These are phyloP conservation scores for Adansonia madagascariensis DNA, from an alignment of 441 rosid species.

Conservation along the genomic window DNA sequence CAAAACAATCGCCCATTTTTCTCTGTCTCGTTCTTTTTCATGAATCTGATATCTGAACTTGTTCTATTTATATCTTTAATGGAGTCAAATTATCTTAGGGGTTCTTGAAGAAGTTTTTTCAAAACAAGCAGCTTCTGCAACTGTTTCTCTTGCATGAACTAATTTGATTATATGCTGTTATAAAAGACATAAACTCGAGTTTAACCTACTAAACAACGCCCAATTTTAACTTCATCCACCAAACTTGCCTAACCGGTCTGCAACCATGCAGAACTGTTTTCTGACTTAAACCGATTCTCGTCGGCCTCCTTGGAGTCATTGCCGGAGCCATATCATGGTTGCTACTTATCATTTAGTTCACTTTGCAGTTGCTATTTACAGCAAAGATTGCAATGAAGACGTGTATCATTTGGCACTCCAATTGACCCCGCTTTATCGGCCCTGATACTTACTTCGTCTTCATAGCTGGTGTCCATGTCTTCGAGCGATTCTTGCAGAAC, in stretches of 20 bases:
- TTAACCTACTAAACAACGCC: background rate
- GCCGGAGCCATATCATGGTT: conserved; percentile 44
- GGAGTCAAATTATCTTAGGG: background rate
- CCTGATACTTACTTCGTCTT: conserved; percentile 20
- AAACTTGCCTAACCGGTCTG: background rate
- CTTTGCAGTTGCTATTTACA: conserved; percentile 29
- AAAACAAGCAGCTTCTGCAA: too few relatives aligned
- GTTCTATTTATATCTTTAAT: background rate
- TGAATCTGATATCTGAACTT: too few relatives aligned
- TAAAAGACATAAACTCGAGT: too few relatives aligned
- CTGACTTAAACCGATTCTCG: conserved; percentile 35
- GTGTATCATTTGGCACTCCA: conserved; percentile 47
- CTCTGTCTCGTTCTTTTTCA: background rate
- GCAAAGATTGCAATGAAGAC: conserved; percentile 39
- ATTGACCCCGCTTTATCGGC: conserved; percentile 59
- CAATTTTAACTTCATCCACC: background rate
- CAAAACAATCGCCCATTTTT: too few relatives aligned
- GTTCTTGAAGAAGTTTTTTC: too few relatives aligned
- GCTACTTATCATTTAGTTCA: conserved; percentile 46
- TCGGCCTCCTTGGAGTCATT: conserved; percentile 48
- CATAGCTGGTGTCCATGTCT: too few relatives aligned
- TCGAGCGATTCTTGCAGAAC: conserved; percentile 3
- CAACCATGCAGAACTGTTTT: background rate
- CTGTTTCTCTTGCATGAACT: too few relatives aligned
- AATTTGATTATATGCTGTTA: too few relatives aligned